Evolutionary conservation across 73 alveolate species (phyloP).

Genomic region (Urostyla sp.): DNA sequence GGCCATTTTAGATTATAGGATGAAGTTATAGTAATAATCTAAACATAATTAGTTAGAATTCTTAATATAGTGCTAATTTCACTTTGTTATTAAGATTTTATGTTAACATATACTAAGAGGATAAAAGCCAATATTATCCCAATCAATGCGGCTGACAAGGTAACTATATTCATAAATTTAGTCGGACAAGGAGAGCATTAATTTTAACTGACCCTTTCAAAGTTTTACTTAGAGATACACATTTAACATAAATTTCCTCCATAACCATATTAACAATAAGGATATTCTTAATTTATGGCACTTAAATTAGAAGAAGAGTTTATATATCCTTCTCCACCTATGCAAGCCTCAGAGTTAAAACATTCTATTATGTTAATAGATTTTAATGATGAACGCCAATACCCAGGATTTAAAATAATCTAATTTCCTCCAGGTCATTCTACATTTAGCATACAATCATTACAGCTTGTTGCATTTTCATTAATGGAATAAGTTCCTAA

Average conservation of each 20-base stretch:
- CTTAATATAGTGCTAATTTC: background rate
- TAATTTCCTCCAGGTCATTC: conserved; percentile 46
- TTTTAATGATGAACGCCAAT: conserved; percentile 36
- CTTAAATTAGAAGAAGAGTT: background rate
- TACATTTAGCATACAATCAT: conserved; percentile 4
- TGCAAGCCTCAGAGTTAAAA: conserved; percentile 11
- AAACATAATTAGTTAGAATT: background rate
- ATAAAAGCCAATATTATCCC: background rate
- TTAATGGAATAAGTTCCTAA: background rate
- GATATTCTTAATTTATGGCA: background rate
- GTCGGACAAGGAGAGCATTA: background rate
- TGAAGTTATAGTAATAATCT: background rate
- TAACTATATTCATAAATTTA: background rate
- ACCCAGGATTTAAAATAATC: conserved; percentile 39
- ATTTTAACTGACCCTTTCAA: background rate
- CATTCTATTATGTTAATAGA: conserved; percentile 11
- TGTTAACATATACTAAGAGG: background rate
- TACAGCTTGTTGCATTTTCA: background rate
- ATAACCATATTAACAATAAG: background rate
- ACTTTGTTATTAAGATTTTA: background rate
- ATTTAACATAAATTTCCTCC: conserved; percentile 1
- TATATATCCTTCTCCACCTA: conserved; percentile 11
- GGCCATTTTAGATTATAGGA: conserved; percentile 20
- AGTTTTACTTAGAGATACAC: background rate
- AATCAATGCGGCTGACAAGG: background rate